phyloP scores from a whole-genome alignment of 2,329 filamentous ascomycete genomes.

The Calonectria montana region DNA sequence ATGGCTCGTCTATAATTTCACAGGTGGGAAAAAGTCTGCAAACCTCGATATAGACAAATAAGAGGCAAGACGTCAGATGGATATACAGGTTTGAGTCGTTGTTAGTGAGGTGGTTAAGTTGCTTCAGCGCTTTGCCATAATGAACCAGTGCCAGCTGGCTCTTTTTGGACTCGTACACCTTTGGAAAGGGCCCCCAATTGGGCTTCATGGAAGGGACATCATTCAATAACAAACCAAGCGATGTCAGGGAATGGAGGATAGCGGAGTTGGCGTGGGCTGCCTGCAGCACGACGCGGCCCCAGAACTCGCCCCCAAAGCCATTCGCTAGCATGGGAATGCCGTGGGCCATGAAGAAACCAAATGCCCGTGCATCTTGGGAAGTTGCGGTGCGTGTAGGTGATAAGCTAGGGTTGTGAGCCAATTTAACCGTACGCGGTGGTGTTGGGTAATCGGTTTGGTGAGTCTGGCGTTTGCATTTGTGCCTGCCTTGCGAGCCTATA shows the following conservation, averaged over 20 bases:
- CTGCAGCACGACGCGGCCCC: not conserved
- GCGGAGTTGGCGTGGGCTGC: not conserved
- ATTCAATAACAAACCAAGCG: not conserved
- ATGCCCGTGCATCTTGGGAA: not conserved
- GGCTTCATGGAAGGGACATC: not conserved
- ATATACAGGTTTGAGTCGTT: not conserved
- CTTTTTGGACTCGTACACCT: not conserved
- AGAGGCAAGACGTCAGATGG: not conserved
- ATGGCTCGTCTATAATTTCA: not conserved
- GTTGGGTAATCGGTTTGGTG: too few species aligned
- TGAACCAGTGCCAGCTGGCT: not conserved
- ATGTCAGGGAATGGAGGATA: not conserved
- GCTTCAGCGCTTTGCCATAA: not conserved
- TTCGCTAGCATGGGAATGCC: not conserved
- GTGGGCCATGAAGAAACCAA: not conserved
- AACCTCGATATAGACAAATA: not conserved
- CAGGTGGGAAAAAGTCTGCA: not conserved
- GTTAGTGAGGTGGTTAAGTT: not conserved
- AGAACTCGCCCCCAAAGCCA: not conserved
- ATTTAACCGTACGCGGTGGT: not conserved
- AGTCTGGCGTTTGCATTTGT: not conserved
- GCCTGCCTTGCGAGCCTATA: not conserved
- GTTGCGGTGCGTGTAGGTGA: not conserved
- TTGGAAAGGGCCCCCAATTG: not conserved
- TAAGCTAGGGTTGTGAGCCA: not conserved